A percentile compares a stretch with the other conserved stretches of the same genome.
These are phyloP conservation scores for Sugiyamaella novakii DNA, from an alignment of 1,139 yeast species.

Conservation along the genomic window DNA sequence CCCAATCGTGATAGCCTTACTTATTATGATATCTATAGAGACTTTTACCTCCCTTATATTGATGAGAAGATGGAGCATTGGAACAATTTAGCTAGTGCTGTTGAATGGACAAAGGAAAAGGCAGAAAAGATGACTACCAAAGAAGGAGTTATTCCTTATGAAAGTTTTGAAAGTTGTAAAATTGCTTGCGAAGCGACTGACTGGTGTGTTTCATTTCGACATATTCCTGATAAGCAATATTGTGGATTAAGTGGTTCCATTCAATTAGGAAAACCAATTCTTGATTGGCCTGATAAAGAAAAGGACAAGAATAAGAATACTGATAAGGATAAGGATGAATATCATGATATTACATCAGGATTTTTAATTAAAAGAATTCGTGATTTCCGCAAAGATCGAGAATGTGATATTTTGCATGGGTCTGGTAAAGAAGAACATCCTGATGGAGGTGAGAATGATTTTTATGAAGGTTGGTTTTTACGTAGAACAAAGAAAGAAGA, in stretches of 20 bases:
- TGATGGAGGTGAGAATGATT: conserved; percentile 23
- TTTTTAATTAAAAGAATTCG: conserved; percentile 40
- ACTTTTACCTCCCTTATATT: conserved; percentile 41
- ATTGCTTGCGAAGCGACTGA: conserved; percentile 30
- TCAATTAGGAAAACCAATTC: conserved; percentile 28
- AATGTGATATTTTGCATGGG: conserved; percentile 32
- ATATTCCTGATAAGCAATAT: conserved; percentile 25
- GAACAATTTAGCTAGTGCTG: conserved; percentile 35
- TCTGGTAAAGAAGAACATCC: conserved; percentile 7
- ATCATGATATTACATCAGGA: conserved; percentile 31
- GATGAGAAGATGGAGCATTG: conserved; percentile 33
- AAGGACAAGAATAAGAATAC: conserved; percentile 16
- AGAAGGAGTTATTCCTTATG: conserved; percentile 26
- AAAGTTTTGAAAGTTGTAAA: conserved; percentile 32
- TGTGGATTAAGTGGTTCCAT: conserved; percentile 29
- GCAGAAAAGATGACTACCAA: conserved; percentile 10
- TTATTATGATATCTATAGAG: conserved; percentile 41
- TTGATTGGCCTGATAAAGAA: conserved; percentile 19
- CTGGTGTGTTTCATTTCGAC: conserved; percentile 36
- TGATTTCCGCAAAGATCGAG: conserved; percentile 28
- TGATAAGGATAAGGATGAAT: background rate
- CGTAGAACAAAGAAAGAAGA: conserved; percentile 16
- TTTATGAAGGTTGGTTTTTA: conserved; percentile 30
- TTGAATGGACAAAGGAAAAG: background rate
- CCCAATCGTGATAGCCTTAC: conserved; percentile 36